phyloP scores from a whole-genome alignment of 2,329 filamentous ascomycete genomes.

The Exophiala sp. region DNA sequence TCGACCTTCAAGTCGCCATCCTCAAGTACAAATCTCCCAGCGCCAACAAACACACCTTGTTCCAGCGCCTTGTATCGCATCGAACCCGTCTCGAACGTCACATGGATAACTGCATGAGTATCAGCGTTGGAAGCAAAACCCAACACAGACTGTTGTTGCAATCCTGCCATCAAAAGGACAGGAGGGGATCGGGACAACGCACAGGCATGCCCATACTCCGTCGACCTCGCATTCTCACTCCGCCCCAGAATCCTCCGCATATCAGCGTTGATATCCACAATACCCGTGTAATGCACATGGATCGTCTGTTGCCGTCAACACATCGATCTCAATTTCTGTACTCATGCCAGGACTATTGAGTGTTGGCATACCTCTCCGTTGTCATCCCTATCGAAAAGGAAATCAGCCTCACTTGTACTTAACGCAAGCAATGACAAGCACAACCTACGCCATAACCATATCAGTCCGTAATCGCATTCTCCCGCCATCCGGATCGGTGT shows the following conservation, averaged over 20 bases:
- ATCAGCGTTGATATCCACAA: conserved; percentile 35
- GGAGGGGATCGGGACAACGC: conserved; percentile 21
- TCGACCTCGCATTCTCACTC: conserved; percentile 33
- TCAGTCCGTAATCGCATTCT: conserved; percentile 41
- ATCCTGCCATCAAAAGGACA: not conserved
- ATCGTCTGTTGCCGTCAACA: conserved; percentile 30
- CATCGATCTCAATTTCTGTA: not conserved
- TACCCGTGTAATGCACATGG: conserved; percentile 42
- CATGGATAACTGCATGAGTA: conserved; percentile 33
- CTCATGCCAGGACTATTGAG: not conserved
- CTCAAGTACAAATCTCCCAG: conserved; percentile 38
- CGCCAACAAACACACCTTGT: conserved; percentile 38
- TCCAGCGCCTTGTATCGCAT: conserved; percentile 42
- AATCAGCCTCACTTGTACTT: no score
- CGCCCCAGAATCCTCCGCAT: conserved; percentile 35
- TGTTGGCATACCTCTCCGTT: conserved; percentile 32
- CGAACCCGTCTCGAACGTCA: conserved; percentile 42
- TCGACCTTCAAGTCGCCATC: conserved; percentile 32
- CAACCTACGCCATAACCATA: conserved; percentile 38
- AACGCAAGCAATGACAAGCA: not conserved
- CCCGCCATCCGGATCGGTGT: conserved; percentile 38
- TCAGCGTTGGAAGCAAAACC: not conserved
- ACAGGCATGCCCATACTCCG: conserved; percentile 42
- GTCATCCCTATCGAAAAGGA: conserved; percentile 30
- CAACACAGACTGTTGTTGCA: not conserved